Evolutionary conservation across 2,329 filamentous ascomycete species (phyloP).

Genomic region (Stemphylium vesicarium): DNA sequence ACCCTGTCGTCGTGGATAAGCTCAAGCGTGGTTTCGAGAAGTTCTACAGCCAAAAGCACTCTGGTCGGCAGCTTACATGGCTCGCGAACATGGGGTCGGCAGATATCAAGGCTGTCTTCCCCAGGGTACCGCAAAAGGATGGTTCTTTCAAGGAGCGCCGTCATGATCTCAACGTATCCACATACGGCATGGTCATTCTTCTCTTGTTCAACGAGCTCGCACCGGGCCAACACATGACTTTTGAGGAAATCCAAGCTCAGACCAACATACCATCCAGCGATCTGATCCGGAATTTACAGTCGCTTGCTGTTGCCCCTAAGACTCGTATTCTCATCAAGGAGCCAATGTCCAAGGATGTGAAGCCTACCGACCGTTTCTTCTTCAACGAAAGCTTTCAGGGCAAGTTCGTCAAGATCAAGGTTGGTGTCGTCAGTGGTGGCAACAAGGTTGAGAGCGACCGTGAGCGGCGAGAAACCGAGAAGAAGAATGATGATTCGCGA

Average conservation of each 20-base stretch:
- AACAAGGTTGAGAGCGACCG: slow-evolving; percentile 82
- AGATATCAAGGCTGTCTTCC: slow-evolving; percentile 82
- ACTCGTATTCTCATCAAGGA: slow-evolving; percentile 81
- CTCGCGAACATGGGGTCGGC: slow-evolving; percentile 77
- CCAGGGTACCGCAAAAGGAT: slow-evolving; percentile 72
- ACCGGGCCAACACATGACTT: slow-evolving; percentile 58
- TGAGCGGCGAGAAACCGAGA: slow-evolving; percentile 72
- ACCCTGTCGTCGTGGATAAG: slow-evolving; percentile 73
- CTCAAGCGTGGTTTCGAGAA: slow-evolving; percentile 85
- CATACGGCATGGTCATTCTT: slow-evolving; percentile 89
- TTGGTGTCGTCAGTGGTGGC: slow-evolving; percentile 78
- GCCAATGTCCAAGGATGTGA: slow-evolving; percentile 78
- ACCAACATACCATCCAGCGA: slow-evolving; percentile 80
- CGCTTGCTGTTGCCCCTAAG: slow-evolving; percentile 82
- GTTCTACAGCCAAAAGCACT: slow-evolving; percentile 87
- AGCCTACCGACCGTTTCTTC: slow-evolving; percentile 75
- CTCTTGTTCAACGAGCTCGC: slow-evolving; percentile 84
- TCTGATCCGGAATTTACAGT: slow-evolving; percentile 78
- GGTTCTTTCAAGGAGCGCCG: slow-evolving; percentile 70
- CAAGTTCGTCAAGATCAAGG: slow-evolving; percentile 86
- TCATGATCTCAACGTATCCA: slow-evolving; percentile 91
- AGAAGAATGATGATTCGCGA: slow-evolving; percentile 75
- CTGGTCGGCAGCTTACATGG: slow-evolving; percentile 89
- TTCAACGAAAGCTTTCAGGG: slow-evolving; percentile 85
- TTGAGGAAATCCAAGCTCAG: slow-evolving; percentile 80